A percentile compares a stretch with the other conserved stretches of the same genome.
These are phyloP conservation scores for Hyaloscypha hepaticicola DNA, from an alignment of 495 filamentous ascomycete species.

Conservation along the genomic window DNA sequence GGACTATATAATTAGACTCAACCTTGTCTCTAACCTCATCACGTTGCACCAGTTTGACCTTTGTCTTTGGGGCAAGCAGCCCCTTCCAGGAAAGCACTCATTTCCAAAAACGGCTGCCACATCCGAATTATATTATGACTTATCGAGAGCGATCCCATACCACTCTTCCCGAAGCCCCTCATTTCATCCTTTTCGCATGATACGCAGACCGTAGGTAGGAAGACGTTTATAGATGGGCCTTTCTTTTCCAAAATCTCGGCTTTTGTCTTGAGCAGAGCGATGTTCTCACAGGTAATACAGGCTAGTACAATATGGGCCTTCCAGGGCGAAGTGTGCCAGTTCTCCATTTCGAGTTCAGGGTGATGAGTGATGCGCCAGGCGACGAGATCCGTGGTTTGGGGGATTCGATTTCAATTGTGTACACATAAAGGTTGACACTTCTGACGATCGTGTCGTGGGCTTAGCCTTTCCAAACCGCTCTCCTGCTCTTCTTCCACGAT, in stretches of 20 bases:
- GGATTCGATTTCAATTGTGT: background rate
- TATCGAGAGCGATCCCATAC: conserved; percentile 7
- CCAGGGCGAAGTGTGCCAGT: background rate
- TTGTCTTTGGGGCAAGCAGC: background rate
- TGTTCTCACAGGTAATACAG: conserved; percentile 13
- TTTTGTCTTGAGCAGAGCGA: conserved; percentile 4
- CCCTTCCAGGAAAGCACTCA: conserved; percentile 7
- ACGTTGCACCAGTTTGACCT: conserved; percentile 4
- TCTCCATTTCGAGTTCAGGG: background rate
- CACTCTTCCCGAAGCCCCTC: too few species aligned
- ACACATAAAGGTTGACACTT: background rate
- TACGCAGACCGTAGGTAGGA: background rate
- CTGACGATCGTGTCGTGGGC: background rate
- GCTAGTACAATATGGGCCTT: conserved; percentile 10
- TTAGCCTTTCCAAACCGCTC: background rate
- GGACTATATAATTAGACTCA: conserved; percentile 1
- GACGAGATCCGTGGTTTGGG: background rate
- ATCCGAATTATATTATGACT: background rate
- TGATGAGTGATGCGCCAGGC: background rate
- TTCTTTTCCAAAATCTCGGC: background rate
- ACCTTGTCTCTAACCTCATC: conserved; percentile 7
- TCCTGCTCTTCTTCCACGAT: background rate
- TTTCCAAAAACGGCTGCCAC: conserved; percentile 8
- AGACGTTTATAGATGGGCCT: background rate
- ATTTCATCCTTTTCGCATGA: background rate